phyloP scores from a whole-genome alignment of 1,284 basidiomycete genomes.

The Malassezia japonica region DNA sequence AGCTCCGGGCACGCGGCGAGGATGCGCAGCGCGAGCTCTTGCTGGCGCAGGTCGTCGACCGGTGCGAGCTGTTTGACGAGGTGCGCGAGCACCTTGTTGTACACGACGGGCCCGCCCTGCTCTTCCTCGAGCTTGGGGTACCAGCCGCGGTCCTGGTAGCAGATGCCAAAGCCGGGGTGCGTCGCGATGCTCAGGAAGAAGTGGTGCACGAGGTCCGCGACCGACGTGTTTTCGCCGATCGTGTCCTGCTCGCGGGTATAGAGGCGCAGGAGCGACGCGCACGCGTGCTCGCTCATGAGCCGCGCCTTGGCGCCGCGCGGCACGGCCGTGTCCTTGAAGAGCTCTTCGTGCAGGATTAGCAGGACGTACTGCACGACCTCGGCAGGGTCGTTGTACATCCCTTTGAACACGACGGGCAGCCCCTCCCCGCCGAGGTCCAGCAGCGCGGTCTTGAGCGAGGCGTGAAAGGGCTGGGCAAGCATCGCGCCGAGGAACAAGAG shows the following conservation, averaged over 20 bases:
- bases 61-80: slow-evolving; percentile 65
- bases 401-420: slow-evolving; percentile 21
- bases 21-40: slow-evolving; percentile 71
- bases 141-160: slow-evolving; percentile 83
- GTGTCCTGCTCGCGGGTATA: slow-evolving; percentile 32
- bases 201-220: slow-evolving; percentile 73
- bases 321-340: slow-evolving; percentile 31
- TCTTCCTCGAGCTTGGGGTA: slow-evolving; percentile 56
- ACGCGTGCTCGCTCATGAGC: slow-evolving; percentile 35
- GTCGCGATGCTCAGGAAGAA: slow-evolving; percentile 80
- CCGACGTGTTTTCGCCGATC: slow-evolving; percentile 21
- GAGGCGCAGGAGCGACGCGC: slow-evolving; percentile 29
- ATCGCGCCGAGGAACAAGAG: slow-evolving; percentile 38
- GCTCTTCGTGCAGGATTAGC: slow-evolving; percentile 33
- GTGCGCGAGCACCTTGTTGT: slow-evolving; percentile 76
- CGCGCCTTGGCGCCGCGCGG: slow-evolving; percentile 31
- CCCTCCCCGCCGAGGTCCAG: slow-evolving; percentile 30
- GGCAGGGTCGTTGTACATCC: slow-evolving; percentile 29
- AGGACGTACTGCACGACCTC: slow-evolving; percentile 33
- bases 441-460: slow-evolving; percentile 21
- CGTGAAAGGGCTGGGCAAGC: slow-evolving; percentile 27
- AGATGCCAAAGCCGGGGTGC: slow-evolving; percentile 70
- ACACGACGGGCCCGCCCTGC: slow-evolving; percentile 50
- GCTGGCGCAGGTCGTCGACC: slow-evolving; percentile 73
- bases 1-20: slow-evolving; percentile 74